These are phyloP conservation scores for Phytophthora rubi DNA, from an alignment of 352 stramenopile species.

Conservation along the genomic window DNA sequence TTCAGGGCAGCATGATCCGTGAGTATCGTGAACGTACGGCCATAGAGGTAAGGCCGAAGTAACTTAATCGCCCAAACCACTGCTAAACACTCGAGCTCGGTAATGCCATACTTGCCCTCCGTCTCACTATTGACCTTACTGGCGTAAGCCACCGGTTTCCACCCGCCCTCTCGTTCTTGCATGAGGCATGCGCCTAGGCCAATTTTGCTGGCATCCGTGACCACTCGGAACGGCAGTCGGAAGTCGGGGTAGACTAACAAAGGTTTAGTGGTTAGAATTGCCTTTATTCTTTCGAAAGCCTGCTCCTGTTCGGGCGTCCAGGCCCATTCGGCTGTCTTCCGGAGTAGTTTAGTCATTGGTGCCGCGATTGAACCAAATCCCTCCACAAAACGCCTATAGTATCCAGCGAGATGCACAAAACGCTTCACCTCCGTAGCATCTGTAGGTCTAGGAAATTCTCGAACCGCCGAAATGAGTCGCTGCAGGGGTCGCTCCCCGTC, in stretches of 20 bases:
- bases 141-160: neutral
- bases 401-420: too few species aligned
- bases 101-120: neutral
- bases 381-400: too few species aligned
- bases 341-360: too few species aligned
- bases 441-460: too few species aligned
- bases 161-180: neutral
- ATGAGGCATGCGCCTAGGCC: neutral
- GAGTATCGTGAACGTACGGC: neutral
- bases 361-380: too few species aligned
- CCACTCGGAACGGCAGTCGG: neutral
- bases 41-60: neutral
- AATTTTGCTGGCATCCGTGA: neutral
- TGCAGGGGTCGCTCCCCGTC: too few species aligned
- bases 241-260: constrained; percentile 2
- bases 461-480: too few species aligned
- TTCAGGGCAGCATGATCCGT: neutral
- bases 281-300: neutral
- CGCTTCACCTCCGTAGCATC: too few species aligned
- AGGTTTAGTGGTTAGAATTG: neutral
- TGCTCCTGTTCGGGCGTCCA: neutral
- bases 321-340: neutral
- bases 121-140: neutral
- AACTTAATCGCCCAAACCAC: neutral
- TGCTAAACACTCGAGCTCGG: neutral